Conservation (phyloP, 2,329 filamentous ascomycete genomes). For the Xenoacremonium recifei region DNA sequence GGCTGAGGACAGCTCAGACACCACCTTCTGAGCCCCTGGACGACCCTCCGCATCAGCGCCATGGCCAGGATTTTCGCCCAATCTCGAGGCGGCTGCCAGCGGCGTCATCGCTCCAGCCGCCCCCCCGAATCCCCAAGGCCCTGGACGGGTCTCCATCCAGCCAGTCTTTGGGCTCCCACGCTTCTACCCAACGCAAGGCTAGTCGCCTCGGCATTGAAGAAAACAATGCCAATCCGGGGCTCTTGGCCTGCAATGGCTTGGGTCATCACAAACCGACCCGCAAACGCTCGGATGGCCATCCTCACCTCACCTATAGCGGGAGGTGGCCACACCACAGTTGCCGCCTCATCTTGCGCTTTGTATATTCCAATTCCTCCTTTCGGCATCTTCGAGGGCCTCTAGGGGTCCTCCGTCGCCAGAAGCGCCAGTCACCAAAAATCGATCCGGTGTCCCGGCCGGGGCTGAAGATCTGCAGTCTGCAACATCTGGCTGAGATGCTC, state of each 20-base stretch:
- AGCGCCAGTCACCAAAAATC: background rate
- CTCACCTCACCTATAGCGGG: constrained; percentile 3
- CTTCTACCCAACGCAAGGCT: constrained; percentile 12
- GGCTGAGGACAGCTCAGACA: background rate
- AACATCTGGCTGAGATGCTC: background rate
- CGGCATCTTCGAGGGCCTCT: background rate
- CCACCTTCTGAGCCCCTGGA: background rate
- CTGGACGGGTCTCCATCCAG: background rate
- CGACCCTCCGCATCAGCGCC: background rate
- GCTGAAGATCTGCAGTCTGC: background rate
- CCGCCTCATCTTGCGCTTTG: background rate
- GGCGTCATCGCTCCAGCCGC: background rate
- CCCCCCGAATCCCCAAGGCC: background rate
- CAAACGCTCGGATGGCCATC: too few relatives aligned
- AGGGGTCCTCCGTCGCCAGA: background rate
- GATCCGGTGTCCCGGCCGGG: background rate
- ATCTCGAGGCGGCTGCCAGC: background rate
- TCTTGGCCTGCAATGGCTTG: background rate
- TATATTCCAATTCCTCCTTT: constrained; percentile 3
- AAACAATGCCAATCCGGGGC: constrained; percentile 4
- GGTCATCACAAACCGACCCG: too few relatives aligned
- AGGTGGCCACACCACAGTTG: background rate
- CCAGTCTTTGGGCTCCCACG: constrained; percentile 15
- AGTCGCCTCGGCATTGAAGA: background rate
- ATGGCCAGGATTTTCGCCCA: background rate